These are phyloP conservation scores for Lavandula angustifolia DNA, from an alignment of 257 asterid species.

Conservation along the genomic window DNA sequence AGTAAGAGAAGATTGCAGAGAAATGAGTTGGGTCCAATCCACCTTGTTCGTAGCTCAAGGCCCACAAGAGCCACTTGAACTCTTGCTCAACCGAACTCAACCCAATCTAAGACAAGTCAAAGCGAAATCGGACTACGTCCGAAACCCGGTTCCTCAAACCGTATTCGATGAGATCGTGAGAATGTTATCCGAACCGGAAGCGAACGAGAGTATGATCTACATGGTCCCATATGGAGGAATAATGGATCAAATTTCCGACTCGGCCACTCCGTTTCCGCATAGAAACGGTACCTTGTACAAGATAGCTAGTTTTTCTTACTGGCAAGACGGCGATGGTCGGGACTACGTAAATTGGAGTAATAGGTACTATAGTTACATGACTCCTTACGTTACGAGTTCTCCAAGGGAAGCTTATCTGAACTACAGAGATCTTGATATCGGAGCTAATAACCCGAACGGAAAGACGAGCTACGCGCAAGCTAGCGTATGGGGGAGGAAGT, in stretches of 20 bases:
- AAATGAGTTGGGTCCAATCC: conserved; percentile 34
- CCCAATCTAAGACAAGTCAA: background rate
- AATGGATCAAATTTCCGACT: conserved; percentile 17
- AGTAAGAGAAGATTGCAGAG: conserved; percentile 29
- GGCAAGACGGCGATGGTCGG: too few relatives aligned
- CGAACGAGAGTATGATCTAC: too few relatives aligned
- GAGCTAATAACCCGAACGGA: conserved; percentile 21
- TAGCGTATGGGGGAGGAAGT: conserved; percentile 27
- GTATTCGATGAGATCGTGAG: conserved; percentile 21
- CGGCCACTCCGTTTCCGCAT: conserved; percentile 29
- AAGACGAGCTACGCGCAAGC: conserved; percentile 26
- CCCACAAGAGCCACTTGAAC: background rate
- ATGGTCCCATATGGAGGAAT: conserved; percentile 34
- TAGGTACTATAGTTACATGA: conserved; percentile 2
- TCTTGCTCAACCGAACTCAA: background rate
- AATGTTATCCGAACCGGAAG: conserved; percentile 19
- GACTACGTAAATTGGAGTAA: too few relatives aligned
- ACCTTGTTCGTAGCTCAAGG: background rate
- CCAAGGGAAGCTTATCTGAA: conserved; percentile 29
- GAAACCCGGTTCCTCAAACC: background rate
- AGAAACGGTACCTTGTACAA: conserved; percentile 28
- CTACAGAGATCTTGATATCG: conserved; percentile 33
- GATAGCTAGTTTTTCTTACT: background rate
- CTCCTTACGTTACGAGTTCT: conserved; percentile 25
- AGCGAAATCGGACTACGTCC: conserved; percentile 30